phyloP scores from a whole-genome alignment of 176 grass and related monocot genomes.

The Phoenix roebelenii region DNA sequence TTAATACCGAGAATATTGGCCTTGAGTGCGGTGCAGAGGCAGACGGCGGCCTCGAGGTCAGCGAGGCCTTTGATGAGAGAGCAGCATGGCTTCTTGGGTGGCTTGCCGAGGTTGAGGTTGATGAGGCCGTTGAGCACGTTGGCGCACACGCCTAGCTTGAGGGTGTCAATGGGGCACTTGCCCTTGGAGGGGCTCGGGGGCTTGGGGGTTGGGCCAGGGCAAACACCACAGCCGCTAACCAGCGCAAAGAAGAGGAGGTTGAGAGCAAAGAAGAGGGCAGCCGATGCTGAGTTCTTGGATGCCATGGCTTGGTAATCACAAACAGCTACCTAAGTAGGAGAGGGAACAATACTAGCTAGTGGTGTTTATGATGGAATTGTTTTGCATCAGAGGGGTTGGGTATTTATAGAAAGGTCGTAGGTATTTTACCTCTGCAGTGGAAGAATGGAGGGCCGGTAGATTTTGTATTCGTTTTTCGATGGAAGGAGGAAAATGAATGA shows the following conservation, averaged over 20 bases:
- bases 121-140: conserved; percentile 9
- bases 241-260: conserved; percentile 54
- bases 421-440: too few species aligned
- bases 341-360: too few species aligned
- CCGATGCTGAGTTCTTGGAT: conserved; percentile 29
- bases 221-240: conserved; percentile 2
- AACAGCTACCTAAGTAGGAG: too few species aligned
- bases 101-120: neutral
- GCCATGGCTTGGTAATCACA: conserved; percentile 30
- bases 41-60: conserved; percentile 11
- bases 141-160: neutral
- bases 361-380: too few species aligned
- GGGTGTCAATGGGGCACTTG: neutral
- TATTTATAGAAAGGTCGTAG: too few species aligned
- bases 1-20: conserved; percentile 3
- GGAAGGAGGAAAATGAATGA: too few species aligned
- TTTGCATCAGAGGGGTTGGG: too few species aligned
- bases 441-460: too few species aligned
- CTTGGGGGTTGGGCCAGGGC: conserved; percentile 7
- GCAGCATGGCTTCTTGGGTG: conserved; percentile 12
- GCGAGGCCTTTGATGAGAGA: neutral
- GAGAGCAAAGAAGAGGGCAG: conserved; percentile 42
- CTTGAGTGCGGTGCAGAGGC: conserved; percentile 10
- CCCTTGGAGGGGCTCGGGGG: neutral
- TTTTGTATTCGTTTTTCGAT: too few species aligned